Evolutionary conservation across 352 stramenopile species (phyloP), one percentile per base, ranked within the genome.

Genomic region (Elongisporangium undulatum): DNA sequence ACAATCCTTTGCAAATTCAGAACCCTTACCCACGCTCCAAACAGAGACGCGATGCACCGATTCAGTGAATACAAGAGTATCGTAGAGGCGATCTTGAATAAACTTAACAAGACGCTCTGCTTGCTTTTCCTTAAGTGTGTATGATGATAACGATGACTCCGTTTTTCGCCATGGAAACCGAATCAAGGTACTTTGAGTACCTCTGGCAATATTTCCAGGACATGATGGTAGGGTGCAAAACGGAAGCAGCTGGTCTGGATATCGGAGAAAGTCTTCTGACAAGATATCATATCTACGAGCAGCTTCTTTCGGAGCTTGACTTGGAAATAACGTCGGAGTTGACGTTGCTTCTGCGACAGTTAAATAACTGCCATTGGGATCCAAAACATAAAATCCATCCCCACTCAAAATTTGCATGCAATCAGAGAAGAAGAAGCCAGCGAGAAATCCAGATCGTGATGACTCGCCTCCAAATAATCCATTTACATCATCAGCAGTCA

Each of bases 401-500:
- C 79, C 84, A 55, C 77, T 90, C 6, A 93, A 61, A 63, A 93
- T 87, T 58, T 93, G 84, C 63, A 91, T 77, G 59, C 81, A 93
- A 34, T 93, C 80, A 5, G 79, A 81, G n/a, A 78, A 72, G 17
- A 77, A 68, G 57, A 93, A 90, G 0, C 79, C 81, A 15, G 67
- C 78, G 16, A 91, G 63, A 24, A 93, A 65, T 4, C 78, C 83
- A 15, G 70, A 41, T 38, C 76, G 74, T 13, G 78, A 85, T 16
- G 74, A 74, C 26, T 88, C 79, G 38, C 72, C 67, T 13, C 67
- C 64, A 50, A 80, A 90, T 9, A 88, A 61, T 1, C 55, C 58
- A 48, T 83, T 89, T 45, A 93, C 64, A 7, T 87, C 77, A 45
- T 74, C 55, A 16, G 76, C 68, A 17, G 60, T 78, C 29, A 91